phyloP scores from a whole-genome alignment of 495 filamentous ascomycete genomes.

The Podospora pseudopauciseta region DNA sequence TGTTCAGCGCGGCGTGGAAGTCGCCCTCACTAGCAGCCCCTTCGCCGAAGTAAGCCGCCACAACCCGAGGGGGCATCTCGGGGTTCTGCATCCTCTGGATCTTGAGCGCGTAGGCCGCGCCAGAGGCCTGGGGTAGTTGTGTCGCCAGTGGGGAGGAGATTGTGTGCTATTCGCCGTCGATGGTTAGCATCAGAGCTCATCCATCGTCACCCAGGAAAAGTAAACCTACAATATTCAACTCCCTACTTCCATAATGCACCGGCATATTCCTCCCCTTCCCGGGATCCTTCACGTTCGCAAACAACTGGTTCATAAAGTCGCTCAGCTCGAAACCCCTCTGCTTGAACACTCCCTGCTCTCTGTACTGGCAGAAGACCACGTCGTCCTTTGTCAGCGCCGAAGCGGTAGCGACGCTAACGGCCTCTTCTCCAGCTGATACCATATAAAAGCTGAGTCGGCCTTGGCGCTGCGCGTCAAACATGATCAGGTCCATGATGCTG shows the following conservation, averaged over 20 bases:
- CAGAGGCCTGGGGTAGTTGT: conserved; percentile 91
- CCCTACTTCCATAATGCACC: conserved; percentile 85
- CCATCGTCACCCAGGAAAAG: background rate
- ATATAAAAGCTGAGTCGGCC: conserved; percentile 92
- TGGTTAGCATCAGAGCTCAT: conserved; percentile 14
- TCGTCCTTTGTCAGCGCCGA: conserved; percentile 78
- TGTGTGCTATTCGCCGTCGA: conserved; percentile 58
- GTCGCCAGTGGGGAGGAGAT: conserved; percentile 93
- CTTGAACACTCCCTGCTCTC: conserved; percentile 85
- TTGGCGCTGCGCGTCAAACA: conserved; percentile 84
- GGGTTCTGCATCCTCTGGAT: conserved; percentile 74
- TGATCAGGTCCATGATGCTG: conserved; percentile 89
- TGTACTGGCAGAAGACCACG: conserved; percentile 91
- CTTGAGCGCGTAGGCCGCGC: conserved; percentile 92
- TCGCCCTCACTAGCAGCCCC: conserved; percentile 97
- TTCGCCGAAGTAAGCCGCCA: conserved; percentile 92
- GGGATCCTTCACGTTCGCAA: conserved; percentile 78
- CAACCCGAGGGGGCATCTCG: conserved; percentile 59
- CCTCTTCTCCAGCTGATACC: conserved; percentile 95
- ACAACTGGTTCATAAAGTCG: conserved; percentile 93
- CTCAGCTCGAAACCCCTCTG: conserved; percentile 83
- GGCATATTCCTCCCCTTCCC: conserved; percentile 95
- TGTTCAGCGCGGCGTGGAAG: conserved; percentile 95
- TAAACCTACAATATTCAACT: conserved; percentile 71
- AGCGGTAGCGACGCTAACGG: conserved; percentile 82